Evolutionary conservation across 495 filamentous ascomycete species (phyloP).

Genomic region (Niebla homalea): DNA sequence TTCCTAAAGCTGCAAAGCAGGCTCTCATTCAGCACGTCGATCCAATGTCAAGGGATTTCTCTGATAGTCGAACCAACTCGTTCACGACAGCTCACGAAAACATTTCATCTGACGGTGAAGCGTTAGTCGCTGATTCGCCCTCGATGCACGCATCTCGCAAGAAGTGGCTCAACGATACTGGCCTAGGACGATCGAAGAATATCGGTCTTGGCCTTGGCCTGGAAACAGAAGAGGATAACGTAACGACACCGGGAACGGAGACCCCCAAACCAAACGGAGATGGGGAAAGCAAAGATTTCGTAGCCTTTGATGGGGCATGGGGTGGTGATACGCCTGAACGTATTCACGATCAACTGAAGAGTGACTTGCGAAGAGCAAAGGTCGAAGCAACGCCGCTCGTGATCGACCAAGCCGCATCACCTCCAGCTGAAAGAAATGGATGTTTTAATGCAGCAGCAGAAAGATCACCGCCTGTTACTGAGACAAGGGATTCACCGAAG

Average conservation of each 20-base stretch:
- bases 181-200: constrained; percentile 16
- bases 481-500: constrained; percentile 22
- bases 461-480: constrained; percentile 25
- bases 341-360: constrained; percentile 6
- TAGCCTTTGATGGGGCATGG: constrained; percentile 21
- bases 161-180: constrained; percentile 14
- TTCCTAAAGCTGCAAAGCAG: constrained; percentile 40
- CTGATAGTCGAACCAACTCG: constrained; percentile 50
- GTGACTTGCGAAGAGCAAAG: background rate
- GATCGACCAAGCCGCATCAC: background rate
- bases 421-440: background rate
- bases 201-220: constrained; percentile 39
- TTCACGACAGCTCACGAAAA: constrained; percentile 61
- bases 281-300: constrained; percentile 8
- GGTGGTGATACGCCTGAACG: constrained; percentile 14
- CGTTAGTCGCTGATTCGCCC: constrained; percentile 33
- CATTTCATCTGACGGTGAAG: constrained; percentile 49
- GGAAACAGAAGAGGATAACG: constrained; percentile 25
- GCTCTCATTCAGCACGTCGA: constrained; percentile 29
- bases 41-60: constrained; percentile 24
- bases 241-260: constrained; percentile 5
- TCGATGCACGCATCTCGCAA: constrained; percentile 27
- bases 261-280: constrained; percentile 2
- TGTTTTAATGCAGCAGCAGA: constrained; percentile 15
- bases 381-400: background rate